A percentile compares a stretch with the other conserved stretches of the same genome.
Evolutionary conservation across 306 rosid genomes (phyloP).

Genomic region (Quercus agrifolia): DNA sequence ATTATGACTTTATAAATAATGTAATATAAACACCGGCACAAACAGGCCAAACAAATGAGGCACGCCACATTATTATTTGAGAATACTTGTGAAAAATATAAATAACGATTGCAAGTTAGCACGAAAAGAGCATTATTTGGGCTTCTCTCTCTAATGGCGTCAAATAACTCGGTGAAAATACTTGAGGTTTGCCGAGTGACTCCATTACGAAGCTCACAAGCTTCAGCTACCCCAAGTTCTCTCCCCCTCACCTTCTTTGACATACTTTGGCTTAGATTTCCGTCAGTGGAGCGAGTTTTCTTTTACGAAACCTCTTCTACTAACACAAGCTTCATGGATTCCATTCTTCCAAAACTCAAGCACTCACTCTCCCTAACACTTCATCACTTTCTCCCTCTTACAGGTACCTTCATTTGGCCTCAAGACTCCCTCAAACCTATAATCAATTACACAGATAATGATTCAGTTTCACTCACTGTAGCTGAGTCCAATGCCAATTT

Average conservation of each 20-base stretch:
- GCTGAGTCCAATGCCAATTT: conserved; percentile 12
- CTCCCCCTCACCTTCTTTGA: conserved; percentile 28
- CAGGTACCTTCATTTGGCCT: conserved; percentile 24
- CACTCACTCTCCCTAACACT: conserved; percentile 24
- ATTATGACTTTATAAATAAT: too few species aligned
- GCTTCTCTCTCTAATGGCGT: not conserved
- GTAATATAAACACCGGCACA: too few species aligned
- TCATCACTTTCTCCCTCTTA: conserved; percentile 16
- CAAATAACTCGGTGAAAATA: not conserved
- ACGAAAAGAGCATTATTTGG: too few species aligned
- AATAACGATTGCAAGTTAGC: too few species aligned
- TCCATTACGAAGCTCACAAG: not conserved
- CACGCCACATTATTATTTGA: too few species aligned
- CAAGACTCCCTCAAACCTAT: conserved; percentile 13
- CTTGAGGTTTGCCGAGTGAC: conserved; percentile 14
- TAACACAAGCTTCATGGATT: not conserved
- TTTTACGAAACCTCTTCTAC: conserved; percentile 7
- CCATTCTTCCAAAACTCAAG: conserved; percentile 16
- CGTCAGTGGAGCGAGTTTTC: conserved; percentile 18
- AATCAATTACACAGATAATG: conserved; percentile 7
- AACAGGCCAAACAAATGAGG: too few species aligned
- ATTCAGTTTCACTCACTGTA: conserved; percentile 18
- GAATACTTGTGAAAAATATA: too few species aligned
- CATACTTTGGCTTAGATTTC: conserved; percentile 21
- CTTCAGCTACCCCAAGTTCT: not conserved